These are phyloP conservation scores for Erythrophleum ivorense DNA, from an alignment of 331 rosid species.

Conservation along the genomic window DNA sequence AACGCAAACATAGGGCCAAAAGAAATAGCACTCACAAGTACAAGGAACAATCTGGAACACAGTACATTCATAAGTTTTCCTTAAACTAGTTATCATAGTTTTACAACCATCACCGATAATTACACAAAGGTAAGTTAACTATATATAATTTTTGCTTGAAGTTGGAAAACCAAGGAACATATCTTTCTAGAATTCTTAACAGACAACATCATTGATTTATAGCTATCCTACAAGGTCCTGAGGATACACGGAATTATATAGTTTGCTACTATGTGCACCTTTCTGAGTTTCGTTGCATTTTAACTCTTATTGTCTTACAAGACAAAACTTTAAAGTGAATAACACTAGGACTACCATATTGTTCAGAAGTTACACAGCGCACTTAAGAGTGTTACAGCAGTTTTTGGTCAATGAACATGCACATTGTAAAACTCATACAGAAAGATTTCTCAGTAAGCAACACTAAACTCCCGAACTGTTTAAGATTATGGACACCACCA, in stretches of 20 bases:
- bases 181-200: conserved; percentile 17
- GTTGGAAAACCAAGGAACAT: background rate
- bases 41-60: conserved; percentile 9
- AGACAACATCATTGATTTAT: background rate
- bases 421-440: conserved; percentile 11
- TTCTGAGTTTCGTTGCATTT: background rate
- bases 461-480: background rate
- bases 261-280: background rate
- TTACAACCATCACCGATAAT: conserved; percentile 6
- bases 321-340: conserved; percentile 11
- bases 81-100: conserved; percentile 1
- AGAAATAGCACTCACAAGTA: background rate
- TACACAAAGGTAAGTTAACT: background rate
- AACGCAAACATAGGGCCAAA: background rate
- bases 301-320: background rate
- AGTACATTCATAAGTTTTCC: conserved; percentile 8
- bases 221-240: conserved; percentile 26
- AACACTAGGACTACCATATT: background rate
- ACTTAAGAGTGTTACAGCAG: conserved; percentile 14
- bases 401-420: conserved; percentile 5
- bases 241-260: background rate
- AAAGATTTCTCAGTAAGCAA: conserved; percentile 5
- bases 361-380: conserved; percentile 14
- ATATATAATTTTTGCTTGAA: conserved; percentile 1
- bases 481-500: conserved; percentile 3